Conservation (phyloP, 768 basidiomycete genomes). For the Collybiopsis confluens region DNA sequence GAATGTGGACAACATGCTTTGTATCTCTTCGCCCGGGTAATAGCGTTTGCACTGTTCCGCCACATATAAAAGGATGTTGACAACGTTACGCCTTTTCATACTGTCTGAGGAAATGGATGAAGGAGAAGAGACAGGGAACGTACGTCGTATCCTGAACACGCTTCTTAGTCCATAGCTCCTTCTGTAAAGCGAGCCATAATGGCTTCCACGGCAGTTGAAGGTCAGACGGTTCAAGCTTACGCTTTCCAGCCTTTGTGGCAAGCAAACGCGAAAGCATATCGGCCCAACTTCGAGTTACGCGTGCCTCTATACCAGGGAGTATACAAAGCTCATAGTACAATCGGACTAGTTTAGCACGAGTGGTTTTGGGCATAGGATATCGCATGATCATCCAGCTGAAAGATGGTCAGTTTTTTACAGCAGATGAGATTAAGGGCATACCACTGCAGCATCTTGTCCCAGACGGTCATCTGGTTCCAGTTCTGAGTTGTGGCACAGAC, state of each 20-base stretch:
- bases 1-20: slow-evolving; percentile 67
- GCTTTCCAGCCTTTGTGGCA: slow-evolving; percentile 61
- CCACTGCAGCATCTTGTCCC: slow-evolving; percentile 83
- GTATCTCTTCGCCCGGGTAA: slow-evolving; percentile 60
- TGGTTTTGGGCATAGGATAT: slow-evolving; percentile 68
- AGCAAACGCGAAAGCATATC: slow-evolving; percentile 74
- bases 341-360: slow-evolving; percentile 67
- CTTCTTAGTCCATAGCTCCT: slow-evolving; percentile 72
- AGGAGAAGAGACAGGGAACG: slow-evolving; percentile 17
- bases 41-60: slow-evolving; percentile 73
- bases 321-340: slow-evolving; percentile 79
- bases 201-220: slow-evolving; percentile 71
- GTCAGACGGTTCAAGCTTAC: slow-evolving; percentile 64
- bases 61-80: slow-evolving; percentile 69
- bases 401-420: not conserved
- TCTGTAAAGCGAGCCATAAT: slow-evolving; percentile 70
- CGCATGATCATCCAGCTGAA: slow-evolving; percentile 76
- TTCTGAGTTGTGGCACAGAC: slow-evolving; percentile 72
- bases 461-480: slow-evolving; percentile 69
- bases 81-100: slow-evolving; percentile 55
- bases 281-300: slow-evolving; percentile 69
- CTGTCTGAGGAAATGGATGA: not conserved
- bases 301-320: slow-evolving; percentile 71
- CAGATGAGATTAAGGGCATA: slow-evolving; percentile 22
- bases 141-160: slow-evolving; percentile 57